phyloP scores from a whole-genome alignment of 1,284 basidiomycete genomes.

The Boletellus deceptivus region DNA sequence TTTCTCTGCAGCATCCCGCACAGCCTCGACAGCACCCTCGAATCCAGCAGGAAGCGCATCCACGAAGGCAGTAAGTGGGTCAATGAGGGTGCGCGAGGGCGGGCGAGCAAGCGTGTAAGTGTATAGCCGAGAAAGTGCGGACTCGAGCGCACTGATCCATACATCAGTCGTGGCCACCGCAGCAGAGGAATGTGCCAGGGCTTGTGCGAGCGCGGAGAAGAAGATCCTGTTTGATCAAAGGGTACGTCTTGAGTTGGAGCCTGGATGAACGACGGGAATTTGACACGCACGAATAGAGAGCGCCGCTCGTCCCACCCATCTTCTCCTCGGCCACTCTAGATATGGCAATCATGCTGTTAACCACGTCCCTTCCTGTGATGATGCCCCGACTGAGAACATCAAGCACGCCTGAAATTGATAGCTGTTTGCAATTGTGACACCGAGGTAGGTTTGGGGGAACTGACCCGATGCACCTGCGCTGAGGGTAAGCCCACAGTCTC shows the following conservation, averaged over 20 bases:
- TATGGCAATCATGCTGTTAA: conserved; percentile 63
- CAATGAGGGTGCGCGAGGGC: conserved; percentile 88
- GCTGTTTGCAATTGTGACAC: not conserved
- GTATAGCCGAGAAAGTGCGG: conserved; percentile 73
- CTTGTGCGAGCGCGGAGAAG: conserved; percentile 82
- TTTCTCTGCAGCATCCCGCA: conserved; percentile 66
- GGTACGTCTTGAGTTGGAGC: conserved; percentile 1
- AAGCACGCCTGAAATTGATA: conserved; percentile 43
- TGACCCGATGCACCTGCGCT: conserved; percentile 64
- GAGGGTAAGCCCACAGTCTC: conserved; percentile 83
- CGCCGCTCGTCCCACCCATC: conserved; percentile 94
- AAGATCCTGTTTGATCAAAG: conserved; percentile 62
- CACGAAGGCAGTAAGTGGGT: conserved; percentile 87
- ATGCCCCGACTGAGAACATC: conserved; percentile 25
- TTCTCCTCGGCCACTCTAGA: conserved; percentile 76
- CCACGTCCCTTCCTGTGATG: conserved; percentile 52
- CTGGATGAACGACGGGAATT: not conserved
- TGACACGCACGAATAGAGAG: conserved; percentile 76
- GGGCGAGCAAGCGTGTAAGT: conserved; percentile 87
- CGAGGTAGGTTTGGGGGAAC: conserved; percentile 19
- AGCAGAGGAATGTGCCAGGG: conserved; percentile 49
- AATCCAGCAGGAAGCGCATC: conserved; percentile 43
- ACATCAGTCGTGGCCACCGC: conserved; percentile 44
- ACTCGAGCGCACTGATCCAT: conserved; percentile 63
- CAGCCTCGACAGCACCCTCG: conserved; percentile 58